A percentile compares a stretch with the other conserved stretches of the same genome.
These are phyloP conservation scores for Aspergillus cejpii DNA, from an alignment of 2,329 filamentous ascomycete species.

Conservation along the genomic window DNA sequence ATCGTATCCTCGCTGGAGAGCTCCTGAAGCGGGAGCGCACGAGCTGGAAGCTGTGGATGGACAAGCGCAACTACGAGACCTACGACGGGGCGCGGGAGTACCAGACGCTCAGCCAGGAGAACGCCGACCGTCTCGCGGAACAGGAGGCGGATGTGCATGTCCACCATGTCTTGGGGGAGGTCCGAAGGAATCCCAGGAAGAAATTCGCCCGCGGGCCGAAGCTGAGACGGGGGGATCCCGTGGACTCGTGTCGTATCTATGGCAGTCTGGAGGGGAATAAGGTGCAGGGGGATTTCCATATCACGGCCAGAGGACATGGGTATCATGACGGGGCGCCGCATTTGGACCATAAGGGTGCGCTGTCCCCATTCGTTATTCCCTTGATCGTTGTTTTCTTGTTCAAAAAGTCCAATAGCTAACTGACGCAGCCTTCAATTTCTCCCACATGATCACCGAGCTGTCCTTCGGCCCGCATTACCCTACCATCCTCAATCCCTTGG, in stretches of 20 bases:
- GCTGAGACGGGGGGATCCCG: constrained; percentile 48
- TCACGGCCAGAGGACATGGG: constrained; percentile 91
- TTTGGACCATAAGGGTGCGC: constrained; percentile 71
- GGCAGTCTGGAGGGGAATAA: constrained; percentile 90
- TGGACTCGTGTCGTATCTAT: constrained; percentile 80
- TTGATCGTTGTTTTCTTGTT: not conserved
- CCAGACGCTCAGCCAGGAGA: constrained; percentile 54
- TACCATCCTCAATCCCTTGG: constrained; percentile 85
- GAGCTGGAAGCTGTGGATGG: constrained; percentile 73
- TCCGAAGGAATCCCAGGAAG: constrained; percentile 59
- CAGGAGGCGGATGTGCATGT: constrained; percentile 72
- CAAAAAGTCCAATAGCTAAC: not conserved
- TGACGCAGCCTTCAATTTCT: constrained; percentile 82
- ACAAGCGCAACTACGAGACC: constrained; percentile 54
- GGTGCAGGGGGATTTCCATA: constrained; percentile 96
- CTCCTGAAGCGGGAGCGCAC: constrained; percentile 70
- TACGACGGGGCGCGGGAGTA: constrained; percentile 55
- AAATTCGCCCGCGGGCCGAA: constrained; percentile 68
- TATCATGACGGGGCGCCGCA: constrained; percentile 76
- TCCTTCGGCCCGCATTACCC: constrained; percentile 98
- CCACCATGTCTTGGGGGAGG: constrained; percentile 75
- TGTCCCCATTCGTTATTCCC: constrained; percentile 1
- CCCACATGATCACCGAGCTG: constrained; percentile 89
- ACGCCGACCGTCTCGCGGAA: constrained; percentile 44
- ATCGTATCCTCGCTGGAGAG: constrained; percentile 76